Evolutionary conservation across 257 asterid species (phyloP), one percentile per base, ranked within the genome.

Genomic region (Henckelia pumila): DNA sequence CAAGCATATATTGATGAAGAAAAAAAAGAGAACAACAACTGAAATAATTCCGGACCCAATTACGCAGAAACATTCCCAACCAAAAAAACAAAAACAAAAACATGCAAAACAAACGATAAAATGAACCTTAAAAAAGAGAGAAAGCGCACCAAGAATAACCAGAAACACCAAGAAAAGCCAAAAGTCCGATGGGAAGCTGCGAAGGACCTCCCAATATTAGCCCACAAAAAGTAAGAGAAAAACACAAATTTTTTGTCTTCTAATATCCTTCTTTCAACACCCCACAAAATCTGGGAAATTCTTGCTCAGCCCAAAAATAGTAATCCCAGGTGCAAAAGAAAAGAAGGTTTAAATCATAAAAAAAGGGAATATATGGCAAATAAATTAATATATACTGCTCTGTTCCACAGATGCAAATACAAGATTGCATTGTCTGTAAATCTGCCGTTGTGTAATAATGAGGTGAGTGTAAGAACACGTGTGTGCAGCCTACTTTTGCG

Each of bases 141-240:
- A 44, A 63, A 68, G 0, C 77, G 19, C 68, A 81, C 83, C 85
- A 70, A 70, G 74, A 81, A 71, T 69, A 72, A 81, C 80, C 80
- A 72, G 80, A 75, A 72, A 78, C 75, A 69, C 67, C 67, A 71
- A 63, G 76, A 74, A 76, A 68, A 47, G 2, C 55, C 70, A 77
- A 58, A 74, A 70, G 80, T 77, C 77, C 66, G 77, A 57, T 37
- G 78, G 57, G 56, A 64, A 75, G 68, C 78, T 66, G 58, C 4
- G 55, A 59, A 59, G 68, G 71, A 33, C 57, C 50, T 23, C 66
- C 63, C 61, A 57, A 64, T 59, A 64, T 35, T 59, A 71, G 64
- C 73, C 73, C 52, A 47, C 21, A 47, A 64, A 78, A 74, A 68
- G 56, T 16, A 30, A 37, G 52, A 63, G 53, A 66, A 56, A 22